phyloP scores from a whole-genome alignment of 129 eudicot genomes.

The Lonicera japonica region DNA sequence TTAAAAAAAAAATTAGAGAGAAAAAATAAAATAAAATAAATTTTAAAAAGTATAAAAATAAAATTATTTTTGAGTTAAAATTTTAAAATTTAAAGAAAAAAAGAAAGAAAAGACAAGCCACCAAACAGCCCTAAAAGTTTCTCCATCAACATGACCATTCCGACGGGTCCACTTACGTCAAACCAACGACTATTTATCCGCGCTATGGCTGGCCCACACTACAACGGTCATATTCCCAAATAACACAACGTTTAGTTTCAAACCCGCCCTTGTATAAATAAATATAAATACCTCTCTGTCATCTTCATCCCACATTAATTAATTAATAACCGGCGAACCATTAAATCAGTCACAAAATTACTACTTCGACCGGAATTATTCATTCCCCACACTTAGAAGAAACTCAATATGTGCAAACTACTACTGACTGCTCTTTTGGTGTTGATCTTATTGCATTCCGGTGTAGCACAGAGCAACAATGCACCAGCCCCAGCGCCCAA shows the following conservation, averaged over 20 bases:
- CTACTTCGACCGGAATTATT: neutral
- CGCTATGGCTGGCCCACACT: neutral
- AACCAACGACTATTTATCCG: conserved; percentile 16
- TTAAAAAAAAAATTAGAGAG: no score
- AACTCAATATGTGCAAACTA: conserved; percentile 12
- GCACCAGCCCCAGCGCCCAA: conserved; percentile 22
- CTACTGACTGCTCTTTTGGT: conserved; percentile 1
- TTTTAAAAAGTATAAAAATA: no score
- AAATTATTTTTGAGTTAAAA: no score
- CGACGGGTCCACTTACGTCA: neutral
- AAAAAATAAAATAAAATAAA: no score
- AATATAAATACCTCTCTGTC: no score
- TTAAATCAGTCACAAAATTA: neutral
- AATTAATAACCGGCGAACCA: neutral
- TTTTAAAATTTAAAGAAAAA: no score
- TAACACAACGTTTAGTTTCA: conserved; percentile 18
- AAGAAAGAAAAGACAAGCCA: no score
- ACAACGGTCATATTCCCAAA: conserved; percentile 24
- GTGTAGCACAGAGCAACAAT: conserved; percentile 12
- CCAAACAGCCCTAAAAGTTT: no score
- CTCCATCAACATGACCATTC: no score
- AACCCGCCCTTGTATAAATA: conserved; percentile 3
- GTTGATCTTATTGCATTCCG: conserved; percentile 12
- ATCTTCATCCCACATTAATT: conserved; percentile 9
- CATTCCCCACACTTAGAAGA: neutral